phyloP scores from a whole-genome alignment of 2,329 filamentous ascomycete species.

The Amphichorda felina region DNA sequence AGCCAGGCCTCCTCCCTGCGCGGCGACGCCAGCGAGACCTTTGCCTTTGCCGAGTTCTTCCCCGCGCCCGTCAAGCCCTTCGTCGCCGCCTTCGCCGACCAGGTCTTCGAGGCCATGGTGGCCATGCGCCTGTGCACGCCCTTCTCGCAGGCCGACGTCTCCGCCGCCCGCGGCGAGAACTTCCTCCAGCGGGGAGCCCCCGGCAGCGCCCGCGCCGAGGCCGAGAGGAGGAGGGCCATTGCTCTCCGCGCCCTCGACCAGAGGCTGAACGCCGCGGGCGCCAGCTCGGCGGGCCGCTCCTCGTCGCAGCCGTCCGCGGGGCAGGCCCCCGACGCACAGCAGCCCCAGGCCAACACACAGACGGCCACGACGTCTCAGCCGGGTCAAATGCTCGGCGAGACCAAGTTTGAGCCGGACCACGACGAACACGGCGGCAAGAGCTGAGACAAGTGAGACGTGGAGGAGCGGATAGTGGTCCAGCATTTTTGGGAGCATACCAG shows the following conservation, averaged over 20 bases:
- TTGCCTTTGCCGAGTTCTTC: conserved; percentile 93
- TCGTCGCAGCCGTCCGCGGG: conserved; percentile 27
- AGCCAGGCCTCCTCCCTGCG: conserved; percentile 53
- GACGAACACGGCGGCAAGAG: conserved; percentile 8
- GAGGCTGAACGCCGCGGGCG: conserved; percentile 70
- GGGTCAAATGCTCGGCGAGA: conserved; percentile 52
- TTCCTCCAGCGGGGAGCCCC: conserved; percentile 43
- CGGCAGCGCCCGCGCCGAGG: conserved; percentile 73
- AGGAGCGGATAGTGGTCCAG: no score
- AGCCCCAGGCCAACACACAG: conserved; percentile 41
- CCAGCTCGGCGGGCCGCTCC: conserved; percentile 5
- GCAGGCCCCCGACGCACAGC: conserved; percentile 44
- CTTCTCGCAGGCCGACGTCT: conserved; percentile 72
- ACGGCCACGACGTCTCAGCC: conserved; percentile 45
- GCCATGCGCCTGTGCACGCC: conserved; percentile 69
- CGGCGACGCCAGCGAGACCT: conserved; percentile 91
- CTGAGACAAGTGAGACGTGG: no score
- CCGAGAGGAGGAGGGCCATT: conserved; percentile 77
- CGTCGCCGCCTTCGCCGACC: conserved; percentile 60
- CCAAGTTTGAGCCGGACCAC: conserved; percentile 54
- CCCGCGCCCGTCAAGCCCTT: conserved; percentile 72
- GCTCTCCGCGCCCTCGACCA: conserved; percentile 89
- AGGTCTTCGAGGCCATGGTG: conserved; percentile 64
- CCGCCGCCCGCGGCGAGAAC: conserved; percentile 55
- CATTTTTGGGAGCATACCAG: no score